Evolutionary conservation across 371 early-diverging fungal species (phyloP), one percentile per base, ranked within the genome.

Genomic region (Lichtheimia corymbifera): DNA sequence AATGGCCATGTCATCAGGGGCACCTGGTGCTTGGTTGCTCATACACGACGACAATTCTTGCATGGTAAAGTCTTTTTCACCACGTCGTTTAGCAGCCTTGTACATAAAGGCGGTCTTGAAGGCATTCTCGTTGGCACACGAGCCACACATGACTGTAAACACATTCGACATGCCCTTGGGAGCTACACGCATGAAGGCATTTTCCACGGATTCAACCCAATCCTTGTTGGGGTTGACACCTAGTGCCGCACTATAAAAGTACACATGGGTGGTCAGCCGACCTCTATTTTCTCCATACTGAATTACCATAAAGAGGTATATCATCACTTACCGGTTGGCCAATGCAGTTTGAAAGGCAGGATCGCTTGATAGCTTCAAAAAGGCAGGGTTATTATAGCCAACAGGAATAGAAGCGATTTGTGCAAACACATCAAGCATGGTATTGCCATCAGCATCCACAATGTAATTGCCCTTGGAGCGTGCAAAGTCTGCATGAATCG

Each of bases 101-200:
- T 85, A 83, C 83, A 91, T 87, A 63, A 91, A 86, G n/a, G 90
- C 89, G 5, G 90, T 88, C 76, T 90, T 91, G 77, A 83, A 90
- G 0, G 91, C 91, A 43, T 87, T 82, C 63, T 91, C 91, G 54
- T 90, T 91, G 45, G 90, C 88, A 64, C 88, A 88, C 9, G 89
- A 86, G 3, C 91, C 91, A 58, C 88, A 88, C 84, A 88, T 87
- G 25, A 88, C 86, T 4, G 91, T 91, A 56, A 91, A 91, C n/a
- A 91, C 84, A 55, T 89, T 85, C 52, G 75, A 73, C 75, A 91
- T 69, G 2, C 90, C 91, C 55, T 74, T 72, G 7, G 91, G 91
- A 9, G 84, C 84, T 2, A 89, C 90, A 2, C 76, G 65, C 85
- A 91, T 85, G 55, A 89, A 87, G 9, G 91, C 76, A 3, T 85